Conservation (phyloP, 768 basidiomycete species). For the Cyclocybe aegerita region DNA sequence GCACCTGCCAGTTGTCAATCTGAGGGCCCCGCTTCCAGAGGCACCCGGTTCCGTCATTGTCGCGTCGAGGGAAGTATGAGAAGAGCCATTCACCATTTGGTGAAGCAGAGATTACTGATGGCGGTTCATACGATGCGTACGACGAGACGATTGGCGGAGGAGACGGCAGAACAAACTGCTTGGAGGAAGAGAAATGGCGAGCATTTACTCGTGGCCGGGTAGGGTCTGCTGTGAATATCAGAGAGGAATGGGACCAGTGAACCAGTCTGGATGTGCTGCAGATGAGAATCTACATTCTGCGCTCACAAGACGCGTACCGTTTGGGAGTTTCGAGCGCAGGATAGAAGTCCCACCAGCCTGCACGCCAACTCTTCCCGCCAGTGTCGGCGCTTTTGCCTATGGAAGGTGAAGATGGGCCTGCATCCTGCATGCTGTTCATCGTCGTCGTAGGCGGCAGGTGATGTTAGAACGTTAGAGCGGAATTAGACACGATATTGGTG, state of each 20-base stretch:
- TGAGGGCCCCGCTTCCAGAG: conserved; percentile 62
- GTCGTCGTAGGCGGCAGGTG: not conserved
- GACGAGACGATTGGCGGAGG: conserved; percentile 48
- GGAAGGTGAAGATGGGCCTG: conserved; percentile 11
- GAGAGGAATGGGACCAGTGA: conserved; percentile 68
- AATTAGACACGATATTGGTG: no score
- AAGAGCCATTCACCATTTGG: conserved; percentile 65
- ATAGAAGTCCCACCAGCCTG: conserved; percentile 76
- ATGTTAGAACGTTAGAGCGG: not conserved
- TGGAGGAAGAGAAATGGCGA: conserved; percentile 69
- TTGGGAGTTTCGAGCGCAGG: conserved; percentile 57
- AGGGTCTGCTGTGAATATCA: conserved; percentile 69
- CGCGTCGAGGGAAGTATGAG: conserved; percentile 68
- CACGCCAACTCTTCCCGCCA: conserved; percentile 43
- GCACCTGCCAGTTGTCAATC: conserved; percentile 61
- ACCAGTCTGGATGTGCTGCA: conserved; percentile 48
- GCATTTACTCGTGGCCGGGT: conserved; percentile 58
- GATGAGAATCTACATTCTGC: not conserved
- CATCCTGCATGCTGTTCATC: conserved; percentile 14
- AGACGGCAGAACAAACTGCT: conserved; percentile 57
- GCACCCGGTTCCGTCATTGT: conserved; percentile 58
- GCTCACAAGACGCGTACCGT: conserved; percentile 38
- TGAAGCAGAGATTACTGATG: conserved; percentile 59
- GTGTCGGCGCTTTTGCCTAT: conserved; percentile 49
- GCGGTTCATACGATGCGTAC: conserved; percentile 54